Conservation (phyloP, 148 eudicot species). For the Chenopodium quinoa region DNA sequence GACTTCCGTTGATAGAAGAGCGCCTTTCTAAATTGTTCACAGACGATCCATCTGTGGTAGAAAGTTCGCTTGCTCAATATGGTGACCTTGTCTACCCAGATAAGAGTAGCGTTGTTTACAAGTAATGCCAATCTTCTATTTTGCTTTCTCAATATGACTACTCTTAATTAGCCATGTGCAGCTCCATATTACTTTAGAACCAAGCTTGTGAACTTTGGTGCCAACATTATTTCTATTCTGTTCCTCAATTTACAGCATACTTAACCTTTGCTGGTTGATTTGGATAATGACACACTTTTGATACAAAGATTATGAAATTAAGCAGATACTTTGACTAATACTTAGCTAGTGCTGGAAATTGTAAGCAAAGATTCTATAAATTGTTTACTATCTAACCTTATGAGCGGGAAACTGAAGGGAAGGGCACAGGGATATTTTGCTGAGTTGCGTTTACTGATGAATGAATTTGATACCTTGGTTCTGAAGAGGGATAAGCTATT, state of each 20-base stretch:
- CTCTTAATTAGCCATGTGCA: neutral
- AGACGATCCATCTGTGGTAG: constrained; percentile 72
- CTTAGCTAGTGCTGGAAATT: neutral
- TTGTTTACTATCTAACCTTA: no score
- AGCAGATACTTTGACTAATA: neutral
- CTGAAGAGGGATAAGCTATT: neutral
- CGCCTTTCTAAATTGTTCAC: constrained; percentile 82
- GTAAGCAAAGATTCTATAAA: neutral
- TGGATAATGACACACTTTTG: neutral
- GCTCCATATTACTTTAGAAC: constrained; percentile 5
- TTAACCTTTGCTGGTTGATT: neutral
- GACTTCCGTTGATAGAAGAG: constrained; percentile 65
- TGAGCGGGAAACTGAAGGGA: neutral
- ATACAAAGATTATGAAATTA: neutral
- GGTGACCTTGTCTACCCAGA: constrained; percentile 89
- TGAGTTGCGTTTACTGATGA: neutral
- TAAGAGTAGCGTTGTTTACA: constrained; percentile 57
- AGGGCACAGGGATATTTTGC: neutral
- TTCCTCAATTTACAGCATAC: neutral
- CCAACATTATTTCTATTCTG: neutral
- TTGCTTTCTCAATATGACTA: constrained; percentile 5
- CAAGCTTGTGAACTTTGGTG: neutral
- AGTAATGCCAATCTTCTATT: constrained; percentile 45
- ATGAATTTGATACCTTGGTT: neutral
- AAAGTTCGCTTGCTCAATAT: constrained; percentile 88